Conservation (phyloP, 2,329 filamentous ascomycete species). For the Neofusicoccum cordaticola region DNA sequence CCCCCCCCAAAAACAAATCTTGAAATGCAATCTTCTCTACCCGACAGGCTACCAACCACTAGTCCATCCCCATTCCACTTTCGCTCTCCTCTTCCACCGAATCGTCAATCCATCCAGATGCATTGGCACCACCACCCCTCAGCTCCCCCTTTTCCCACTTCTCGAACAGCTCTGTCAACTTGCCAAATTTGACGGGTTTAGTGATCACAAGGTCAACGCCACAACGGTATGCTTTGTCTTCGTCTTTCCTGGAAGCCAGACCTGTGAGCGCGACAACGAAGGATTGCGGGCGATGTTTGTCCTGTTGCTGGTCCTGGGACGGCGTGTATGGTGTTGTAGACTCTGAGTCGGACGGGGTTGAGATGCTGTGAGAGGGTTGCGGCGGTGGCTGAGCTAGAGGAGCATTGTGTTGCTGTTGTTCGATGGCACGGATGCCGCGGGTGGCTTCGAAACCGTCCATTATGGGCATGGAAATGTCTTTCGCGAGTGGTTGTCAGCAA, state of each 20-base stretch:
- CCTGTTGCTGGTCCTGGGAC: not conserved
- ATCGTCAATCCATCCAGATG: not conserved
- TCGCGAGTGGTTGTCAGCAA: not conserved
- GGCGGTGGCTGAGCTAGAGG: not conserved
- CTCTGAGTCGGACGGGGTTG: not conserved
- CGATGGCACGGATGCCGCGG: slow-evolving; percentile 37
- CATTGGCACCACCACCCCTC: not conserved
- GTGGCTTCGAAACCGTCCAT: slow-evolving; percentile 55
- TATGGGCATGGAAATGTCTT: slow-evolving; percentile 56
- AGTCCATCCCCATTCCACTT: not conserved
- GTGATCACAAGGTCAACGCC: slow-evolving; percentile 56
- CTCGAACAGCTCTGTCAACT: not conserved
- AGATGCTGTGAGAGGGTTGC: not conserved
- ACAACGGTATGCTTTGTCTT: slow-evolving; percentile 50
- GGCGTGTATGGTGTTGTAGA: slow-evolving; percentile 31
- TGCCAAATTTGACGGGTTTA: slow-evolving; percentile 43
- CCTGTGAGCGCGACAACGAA: slow-evolving; percentile 53
- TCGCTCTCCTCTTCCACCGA: not conserved
- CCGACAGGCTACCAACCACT: not conserved
- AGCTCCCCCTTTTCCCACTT: slow-evolving; percentile 4
- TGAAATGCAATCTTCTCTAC: not conserved
- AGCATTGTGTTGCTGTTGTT: slow-evolving; percentile 42
- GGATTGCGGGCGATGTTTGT: not conserved
- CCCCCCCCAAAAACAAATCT: not conserved
- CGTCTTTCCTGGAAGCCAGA: slow-evolving; percentile 48